These are phyloP conservation scores for Actinidia chinensis DNA, from an alignment of 179 eudicot genomes.

Conservation along the genomic window DNA sequence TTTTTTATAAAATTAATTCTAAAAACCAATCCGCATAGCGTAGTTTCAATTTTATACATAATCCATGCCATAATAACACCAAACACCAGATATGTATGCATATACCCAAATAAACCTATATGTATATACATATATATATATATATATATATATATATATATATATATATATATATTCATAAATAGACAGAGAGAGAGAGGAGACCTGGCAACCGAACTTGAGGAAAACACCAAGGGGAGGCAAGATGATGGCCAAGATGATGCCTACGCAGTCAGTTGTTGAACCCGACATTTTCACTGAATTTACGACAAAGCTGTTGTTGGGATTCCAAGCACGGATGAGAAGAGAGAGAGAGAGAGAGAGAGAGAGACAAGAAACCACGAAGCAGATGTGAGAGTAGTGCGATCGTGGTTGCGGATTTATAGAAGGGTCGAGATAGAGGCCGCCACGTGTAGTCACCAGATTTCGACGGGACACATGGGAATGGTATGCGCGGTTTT, in stretches of 20 bases:
- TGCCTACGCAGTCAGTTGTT: constrained; percentile 43
- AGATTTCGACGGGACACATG: neutral
- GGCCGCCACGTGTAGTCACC: neutral
- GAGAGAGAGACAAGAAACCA: neutral
- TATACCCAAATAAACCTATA: neutral
- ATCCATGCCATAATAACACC: neutral
- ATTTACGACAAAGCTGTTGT: too few relatives aligned
- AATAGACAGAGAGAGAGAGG: neutral
- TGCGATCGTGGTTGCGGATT: neutral
- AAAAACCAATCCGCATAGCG: too few relatives aligned
- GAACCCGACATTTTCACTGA: constrained; percentile 16
- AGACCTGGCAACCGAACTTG: constrained; percentile 55
- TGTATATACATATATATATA: too few relatives aligned
- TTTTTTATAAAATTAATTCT: too few relatives aligned
- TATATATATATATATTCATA: too few relatives aligned
- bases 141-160: too few relatives aligned
- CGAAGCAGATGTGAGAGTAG: neutral
- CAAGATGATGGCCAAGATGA: constrained; percentile 57
- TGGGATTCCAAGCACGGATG: neutral
- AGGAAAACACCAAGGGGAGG: constrained; percentile 83
- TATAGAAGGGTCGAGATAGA: neutral
- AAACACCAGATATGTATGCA: neutral
- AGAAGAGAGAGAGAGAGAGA: neutral
- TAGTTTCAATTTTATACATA: neutral
- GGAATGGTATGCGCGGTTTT: too few relatives aligned